A percentile compares a stretch with the other conserved stretches of the same genome.
Conservation (phyloP, 1,284 basidiomycete genomes). For the Rhodotorula sp. region DNA sequence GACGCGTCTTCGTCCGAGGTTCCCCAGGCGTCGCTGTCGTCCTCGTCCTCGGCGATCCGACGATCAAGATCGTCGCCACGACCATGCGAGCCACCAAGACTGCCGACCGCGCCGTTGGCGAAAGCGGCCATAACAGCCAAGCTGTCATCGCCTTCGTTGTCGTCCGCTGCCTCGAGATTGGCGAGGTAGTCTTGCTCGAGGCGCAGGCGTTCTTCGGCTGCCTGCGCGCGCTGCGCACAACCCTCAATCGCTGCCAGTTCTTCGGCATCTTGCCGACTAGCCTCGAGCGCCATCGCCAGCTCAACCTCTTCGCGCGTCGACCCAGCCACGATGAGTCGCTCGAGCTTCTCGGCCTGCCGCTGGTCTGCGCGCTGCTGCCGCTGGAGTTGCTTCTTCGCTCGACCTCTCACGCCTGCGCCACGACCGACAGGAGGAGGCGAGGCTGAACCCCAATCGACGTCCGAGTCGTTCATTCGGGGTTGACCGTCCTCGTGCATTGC, state of each 20-base stretch:
- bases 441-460: conserved; percentile 36
- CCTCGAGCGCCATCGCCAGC: conserved; percentile 15
- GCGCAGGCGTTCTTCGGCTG: background rate
- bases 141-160: conserved; percentile 18
- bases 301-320: conserved; percentile 27
- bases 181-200: conserved; percentile 26
- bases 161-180: conserved; percentile 10
- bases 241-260: background rate
- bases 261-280: conserved; percentile 7
- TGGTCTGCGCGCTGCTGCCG: conserved; percentile 24
- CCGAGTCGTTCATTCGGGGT: conserved; percentile 31
- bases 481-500: conserved; percentile 14
- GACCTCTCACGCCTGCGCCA: conserved; percentile 3
- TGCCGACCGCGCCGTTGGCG: conserved; percentile 17
- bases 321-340: conserved; percentile 14
- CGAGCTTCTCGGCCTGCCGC: conserved; percentile 32
- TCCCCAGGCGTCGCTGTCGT: conserved; percentile 30
- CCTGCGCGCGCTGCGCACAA: background rate
- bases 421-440: conserved; percentile 9
- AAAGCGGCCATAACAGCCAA: conserved; percentile 19
- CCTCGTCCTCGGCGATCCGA: conserved; percentile 17
- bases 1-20: conserved; percentile 14
- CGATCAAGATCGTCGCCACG: conserved; percentile 22
- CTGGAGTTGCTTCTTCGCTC: conserved; percentile 12
- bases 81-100: conserved; percentile 7